Evolutionary conservation across 73 alveolate species (phyloP).

Genomic region (Tetrahymena malaccensis): DNA sequence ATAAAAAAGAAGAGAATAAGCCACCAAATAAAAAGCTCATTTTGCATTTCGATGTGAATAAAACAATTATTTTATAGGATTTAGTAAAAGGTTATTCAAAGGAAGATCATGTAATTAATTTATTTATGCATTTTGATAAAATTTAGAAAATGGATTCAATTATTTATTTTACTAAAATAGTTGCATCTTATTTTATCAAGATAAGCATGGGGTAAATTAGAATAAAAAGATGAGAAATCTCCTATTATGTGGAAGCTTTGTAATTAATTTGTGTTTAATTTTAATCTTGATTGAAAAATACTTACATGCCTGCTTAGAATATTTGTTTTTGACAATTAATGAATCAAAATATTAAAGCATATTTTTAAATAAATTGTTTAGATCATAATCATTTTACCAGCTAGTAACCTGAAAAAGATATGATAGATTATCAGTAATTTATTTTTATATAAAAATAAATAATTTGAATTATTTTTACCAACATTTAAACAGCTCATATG

Average conservation of each 20-base stretch:
- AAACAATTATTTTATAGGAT: slow-evolving; percentile 70
- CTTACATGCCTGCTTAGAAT: no score
- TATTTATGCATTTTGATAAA: background rate
- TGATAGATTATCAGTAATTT: slow-evolving; percentile 45
- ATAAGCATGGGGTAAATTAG: slow-evolving; percentile 75
- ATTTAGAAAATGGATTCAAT: background rate
- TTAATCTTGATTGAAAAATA: background rate
- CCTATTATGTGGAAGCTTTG: slow-evolving; percentile 52
- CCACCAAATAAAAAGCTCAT: slow-evolving; percentile 44
- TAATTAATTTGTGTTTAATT: background rate
- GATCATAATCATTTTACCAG: slow-evolving; percentile 34
- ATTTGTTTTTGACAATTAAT: background rate
- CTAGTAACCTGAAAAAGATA: slow-evolving; percentile 53
- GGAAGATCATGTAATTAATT: slow-evolving; percentile 35
- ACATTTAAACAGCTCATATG: background rate
- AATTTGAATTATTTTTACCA: no score
- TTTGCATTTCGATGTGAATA: slow-evolving; percentile 75
- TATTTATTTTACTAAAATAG: slow-evolving; percentile 20
- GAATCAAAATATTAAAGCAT: no score
- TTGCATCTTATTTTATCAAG: slow-evolving; percentile 46
- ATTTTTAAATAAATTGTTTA: background rate
- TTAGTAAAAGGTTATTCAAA: slow-evolving; percentile 35
- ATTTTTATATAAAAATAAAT: no score
- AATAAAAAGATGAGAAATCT: slow-evolving; percentile 60
- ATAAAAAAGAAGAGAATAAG: background rate